These are phyloP conservation scores for Pulveroboletus sp. DNA, from an alignment of 768 basidiomycete genomes.

Conservation along the genomic window DNA sequence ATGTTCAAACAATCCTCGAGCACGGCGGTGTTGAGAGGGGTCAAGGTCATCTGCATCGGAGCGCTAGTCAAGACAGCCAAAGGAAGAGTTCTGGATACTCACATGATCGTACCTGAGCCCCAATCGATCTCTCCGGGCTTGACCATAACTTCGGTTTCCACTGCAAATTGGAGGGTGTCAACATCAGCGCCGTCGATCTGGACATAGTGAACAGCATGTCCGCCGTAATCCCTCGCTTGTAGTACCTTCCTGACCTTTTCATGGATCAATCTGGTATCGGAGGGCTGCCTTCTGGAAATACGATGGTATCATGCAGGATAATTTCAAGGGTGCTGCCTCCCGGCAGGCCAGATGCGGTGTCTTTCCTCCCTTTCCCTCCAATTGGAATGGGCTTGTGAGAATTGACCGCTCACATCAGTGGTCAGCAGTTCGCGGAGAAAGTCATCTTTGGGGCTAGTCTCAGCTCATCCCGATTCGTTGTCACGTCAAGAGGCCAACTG, in stretches of 20 bases:
- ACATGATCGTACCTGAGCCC: constrained; percentile 70
- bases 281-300: constrained; percentile 82
- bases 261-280: constrained; percentile 61
- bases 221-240: constrained; percentile 64
- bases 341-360: constrained; percentile 41
- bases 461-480: constrained; percentile 49
- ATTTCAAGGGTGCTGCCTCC: constrained; percentile 56
- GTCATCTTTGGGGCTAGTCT: constrained; percentile 46
- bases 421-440: constrained; percentile 61
- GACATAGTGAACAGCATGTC: constrained; percentile 73
- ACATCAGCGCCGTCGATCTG: constrained; percentile 39
- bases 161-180: constrained; percentile 43
- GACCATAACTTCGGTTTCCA: constrained; percentile 50
- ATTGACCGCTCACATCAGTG: constrained; percentile 46
- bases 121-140: constrained; percentile 57
- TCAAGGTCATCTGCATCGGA: constrained; percentile 65
- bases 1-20: constrained; percentile 60
- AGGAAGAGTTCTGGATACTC: constrained; percentile 23
- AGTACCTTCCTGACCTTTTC: constrained; percentile 54
- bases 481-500: constrained; percentile 75
- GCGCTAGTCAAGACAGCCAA: not conserved
- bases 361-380: constrained; percentile 55
- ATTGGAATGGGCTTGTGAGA: constrained; percentile 41
- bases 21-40: constrained; percentile 82
- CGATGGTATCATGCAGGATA: constrained; percentile 68